Conservation (phyloP, 2,329 filamentous ascomycete genomes). For the Aspergillus fijiensis region DNA sequence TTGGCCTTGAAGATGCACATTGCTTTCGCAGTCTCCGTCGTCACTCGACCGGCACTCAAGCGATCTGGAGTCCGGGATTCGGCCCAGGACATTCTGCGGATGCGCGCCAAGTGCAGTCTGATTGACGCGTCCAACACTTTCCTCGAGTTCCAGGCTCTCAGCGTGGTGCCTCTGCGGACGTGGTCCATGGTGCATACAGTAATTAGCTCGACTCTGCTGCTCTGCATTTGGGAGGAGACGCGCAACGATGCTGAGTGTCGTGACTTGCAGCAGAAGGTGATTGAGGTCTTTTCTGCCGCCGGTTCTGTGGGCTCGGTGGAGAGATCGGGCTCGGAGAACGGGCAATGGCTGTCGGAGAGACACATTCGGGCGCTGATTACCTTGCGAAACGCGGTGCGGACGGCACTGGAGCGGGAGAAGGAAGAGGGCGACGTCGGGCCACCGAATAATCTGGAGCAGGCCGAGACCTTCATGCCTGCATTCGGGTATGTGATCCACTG, state of each 20-base stretch:
- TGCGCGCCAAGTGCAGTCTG: slow-evolving; percentile 26
- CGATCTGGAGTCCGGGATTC: slow-evolving; percentile 12
- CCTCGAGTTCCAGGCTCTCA: slow-evolving; percentile 33
- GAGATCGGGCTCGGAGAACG: slow-evolving; percentile 16
- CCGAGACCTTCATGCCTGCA: not conserved
- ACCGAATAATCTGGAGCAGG: not conserved
- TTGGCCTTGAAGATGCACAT: slow-evolving; percentile 57
- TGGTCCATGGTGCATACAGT: slow-evolving; percentile 40
- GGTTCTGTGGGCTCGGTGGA: slow-evolving; percentile 15
- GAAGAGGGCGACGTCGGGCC: slow-evolving; percentile 1
- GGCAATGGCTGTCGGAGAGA: slow-evolving; percentile 30
- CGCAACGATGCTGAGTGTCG: slow-evolving; percentile 31
- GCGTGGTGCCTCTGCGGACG: slow-evolving; percentile 30
- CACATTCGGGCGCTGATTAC: slow-evolving; percentile 33
- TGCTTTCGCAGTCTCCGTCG: slow-evolving; percentile 56
- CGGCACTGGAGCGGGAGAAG: slow-evolving; percentile 15
- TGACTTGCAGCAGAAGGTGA: slow-evolving; percentile 30
- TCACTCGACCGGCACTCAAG: slow-evolving; percentile 57
- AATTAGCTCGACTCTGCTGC: slow-evolving; percentile 32
- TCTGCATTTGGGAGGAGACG: slow-evolving; percentile 37
- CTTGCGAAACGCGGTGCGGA: slow-evolving; percentile 21
- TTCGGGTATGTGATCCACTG: not conserved
- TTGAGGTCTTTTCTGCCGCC: slow-evolving; percentile 29
- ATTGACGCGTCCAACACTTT: slow-evolving; percentile 32
- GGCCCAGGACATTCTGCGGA: slow-evolving; percentile 17